Base-by-base conservation (phyloP, 768 basidiomycete genomes). In the Dacryopinax primogenitus region DNA sequence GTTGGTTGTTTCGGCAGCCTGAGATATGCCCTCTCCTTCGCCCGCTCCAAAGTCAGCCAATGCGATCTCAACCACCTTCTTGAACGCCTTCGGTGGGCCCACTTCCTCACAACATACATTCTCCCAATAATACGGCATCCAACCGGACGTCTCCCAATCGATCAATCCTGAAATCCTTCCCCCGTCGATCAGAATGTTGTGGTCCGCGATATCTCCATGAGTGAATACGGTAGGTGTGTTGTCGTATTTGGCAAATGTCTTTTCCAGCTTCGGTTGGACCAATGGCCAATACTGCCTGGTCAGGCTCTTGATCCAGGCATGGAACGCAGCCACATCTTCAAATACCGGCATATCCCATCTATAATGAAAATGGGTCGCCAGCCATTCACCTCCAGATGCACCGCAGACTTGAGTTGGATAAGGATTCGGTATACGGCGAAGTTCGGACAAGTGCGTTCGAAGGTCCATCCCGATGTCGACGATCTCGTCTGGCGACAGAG, bases 81-180 rank as follows among this genome's bases (percentile, higher is more conserved):
- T 44, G 41, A 15, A 44, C 41, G 18, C 41, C 18, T 6, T 4
- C 7, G 41, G 18, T 18, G 4, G 3, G 16, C 41, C 41, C 41
- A 44, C 41, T 23, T 6, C 41, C 18, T 18, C n/a, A n/a, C n/a
- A n/a, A 18, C 41, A 44, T 18, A 58, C 13, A 34, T 58, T 15
- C 3, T 63, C 62, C 62, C 62, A 63, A 32, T 63, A 63, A 4
- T 18, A 23, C 33, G 62, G 62, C 33, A 36, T 36, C 34, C 33
- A 63, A 9, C 63, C 63, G 44, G 37, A 3, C 13, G 36, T 39
- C 26, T 39, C 63, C 63, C 63, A 64, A 41, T 64, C 63, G 44
- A 64, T 64, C n/a, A 64, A 13, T 28, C 63, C 63, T 15, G 39
- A 21, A 28, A 64, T 9, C 39, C 37, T 41, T n/a, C 37, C 44